These are phyloP conservation scores for Sanghuangporus weigelae DNA, from an alignment of 1,284 basidiomycete genomes.

Conservation along the genomic window DNA sequence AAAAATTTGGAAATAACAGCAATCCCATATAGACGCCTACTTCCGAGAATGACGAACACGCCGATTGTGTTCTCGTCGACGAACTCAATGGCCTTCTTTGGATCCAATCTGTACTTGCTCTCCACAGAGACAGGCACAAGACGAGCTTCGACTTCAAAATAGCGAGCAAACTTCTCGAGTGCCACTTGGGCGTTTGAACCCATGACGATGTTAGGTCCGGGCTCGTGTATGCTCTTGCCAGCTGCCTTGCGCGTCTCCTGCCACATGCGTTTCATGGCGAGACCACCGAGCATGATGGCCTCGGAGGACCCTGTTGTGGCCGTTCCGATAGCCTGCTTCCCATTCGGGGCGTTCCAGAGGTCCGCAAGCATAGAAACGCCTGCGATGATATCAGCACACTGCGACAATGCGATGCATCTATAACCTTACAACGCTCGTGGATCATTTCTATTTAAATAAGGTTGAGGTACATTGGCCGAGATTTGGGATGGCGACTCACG, in stretches of 20 bases:
- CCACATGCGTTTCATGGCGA: conserved; percentile 95
- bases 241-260: conserved; percentile 82
- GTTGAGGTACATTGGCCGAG: background rate
- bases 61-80: conserved; percentile 93
- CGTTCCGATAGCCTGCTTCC: conserved; percentile 76
- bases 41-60: conserved; percentile 74
- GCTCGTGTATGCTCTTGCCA: conserved; percentile 84
- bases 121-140: conserved; percentile 75
- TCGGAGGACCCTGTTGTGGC: conserved; percentile 94
- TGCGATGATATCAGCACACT: conserved; percentile 17
- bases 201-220: conserved; percentile 75
- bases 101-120: conserved; percentile 78
- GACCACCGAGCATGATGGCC: conserved; percentile 89
- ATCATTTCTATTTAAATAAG: conserved; percentile 47
- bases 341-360: conserved; percentile 84
- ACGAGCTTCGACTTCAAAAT: conserved; percentile 85
- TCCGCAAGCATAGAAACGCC: conserved; percentile 82
- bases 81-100: conserved; percentile 80
- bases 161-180: conserved; percentile 88
- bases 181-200: conserved; percentile 84
- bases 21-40: conserved; percentile 34
- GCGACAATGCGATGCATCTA: background rate
- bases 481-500: conserved; percentile 36
- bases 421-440: conserved; percentile 62
- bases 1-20: background rate